Evolutionary conservation across 345 rosid species (phyloP).

Genomic region (Rhizophora mangle): DNA sequence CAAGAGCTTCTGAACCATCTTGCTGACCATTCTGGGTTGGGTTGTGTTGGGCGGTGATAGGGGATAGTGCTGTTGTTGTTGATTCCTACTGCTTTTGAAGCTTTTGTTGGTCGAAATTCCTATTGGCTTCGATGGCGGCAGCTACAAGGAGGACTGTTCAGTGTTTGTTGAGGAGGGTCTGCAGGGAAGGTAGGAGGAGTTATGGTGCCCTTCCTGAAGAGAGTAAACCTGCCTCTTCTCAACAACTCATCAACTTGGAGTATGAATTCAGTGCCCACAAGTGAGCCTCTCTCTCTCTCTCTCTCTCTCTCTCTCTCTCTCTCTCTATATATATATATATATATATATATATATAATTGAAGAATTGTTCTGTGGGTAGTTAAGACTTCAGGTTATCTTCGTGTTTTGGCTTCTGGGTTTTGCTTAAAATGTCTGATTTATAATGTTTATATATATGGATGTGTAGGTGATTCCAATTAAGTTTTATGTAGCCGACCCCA

Average conservation of each 20-base stretch:
- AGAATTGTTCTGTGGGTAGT: not conserved
- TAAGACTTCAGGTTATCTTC: not conserved
- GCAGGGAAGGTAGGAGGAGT: slow-evolving; percentile 28
- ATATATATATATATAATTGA: not conserved
- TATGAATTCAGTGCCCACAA: slow-evolving; percentile 86
- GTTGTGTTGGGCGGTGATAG: not conserved
- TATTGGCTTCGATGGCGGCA: not conserved
- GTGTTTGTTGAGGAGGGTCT: slow-evolving; percentile 19
- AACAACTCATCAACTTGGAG: slow-evolving; percentile 65
- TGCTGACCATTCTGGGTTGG: not conserved
- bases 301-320: not conserved
- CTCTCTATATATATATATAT: too few species aligned
- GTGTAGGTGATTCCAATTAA: too few species aligned
- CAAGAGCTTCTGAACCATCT: too few species aligned
- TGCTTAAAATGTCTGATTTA: not conserved
- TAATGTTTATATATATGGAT: too few species aligned
- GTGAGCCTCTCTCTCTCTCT: slow-evolving; percentile 27
- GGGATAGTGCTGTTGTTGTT: not conserved
- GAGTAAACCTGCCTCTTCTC: slow-evolving; percentile 48
- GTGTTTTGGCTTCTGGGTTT: slow-evolving; percentile 23
- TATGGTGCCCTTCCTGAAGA: slow-evolving; percentile 45
- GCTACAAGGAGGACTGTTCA: slow-evolving; percentile 5
- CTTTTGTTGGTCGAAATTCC: not conserved
- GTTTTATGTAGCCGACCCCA: too few species aligned
- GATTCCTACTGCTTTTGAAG: not conserved